phyloP scores from a whole-genome alignment of 139 green algal genomes.

The Picochlorum sp. region DNA sequence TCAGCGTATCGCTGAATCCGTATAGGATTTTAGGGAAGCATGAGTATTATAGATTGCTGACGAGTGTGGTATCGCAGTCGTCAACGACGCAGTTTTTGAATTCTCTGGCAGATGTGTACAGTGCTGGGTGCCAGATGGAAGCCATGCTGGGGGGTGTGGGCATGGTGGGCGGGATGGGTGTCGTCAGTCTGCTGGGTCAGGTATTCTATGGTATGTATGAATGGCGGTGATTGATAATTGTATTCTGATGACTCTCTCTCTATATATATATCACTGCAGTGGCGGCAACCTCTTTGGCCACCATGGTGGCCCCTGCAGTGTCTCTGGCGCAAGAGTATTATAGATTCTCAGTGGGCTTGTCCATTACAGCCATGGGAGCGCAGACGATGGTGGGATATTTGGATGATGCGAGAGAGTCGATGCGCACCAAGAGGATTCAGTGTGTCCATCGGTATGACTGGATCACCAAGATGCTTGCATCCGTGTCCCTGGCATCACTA shows the following conservation, averaged over 20 bases:
- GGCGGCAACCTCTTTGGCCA: neutral
- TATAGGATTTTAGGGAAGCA: slow-evolving; percentile 9
- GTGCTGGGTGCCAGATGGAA: slow-evolving; percentile 12
- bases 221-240: neutral
- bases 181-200: too few relatives aligned
- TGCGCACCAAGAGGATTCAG: neutral
- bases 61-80: slow-evolving; percentile 2
- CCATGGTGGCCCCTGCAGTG: slow-evolving; percentile 4
- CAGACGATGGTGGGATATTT: neutral
- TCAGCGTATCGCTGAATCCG: slow-evolving; percentile 8
- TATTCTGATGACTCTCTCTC: neutral
- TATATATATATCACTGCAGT: neutral
- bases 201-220: too few relatives aligned
- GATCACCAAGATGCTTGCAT: neutral
- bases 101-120: slow-evolving; percentile 5
- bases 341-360: neutral
- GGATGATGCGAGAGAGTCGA: neutral
- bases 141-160: too few relatives aligned
- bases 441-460: neutral
- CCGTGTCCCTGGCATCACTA: neutral
- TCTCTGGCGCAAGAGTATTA: slow-evolving; percentile 13
- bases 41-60: slow-evolving; percentile 23
- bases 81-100: slow-evolving; percentile 9
- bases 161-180: too few relatives aligned
- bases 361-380: neutral